Percentiles rank a stretch among this genome's conserved stretches.
Evolutionary conservation across 2,329 filamentous ascomycete genomes (phyloP).

Genomic region (Penicillium aurantiogriseum): DNA sequence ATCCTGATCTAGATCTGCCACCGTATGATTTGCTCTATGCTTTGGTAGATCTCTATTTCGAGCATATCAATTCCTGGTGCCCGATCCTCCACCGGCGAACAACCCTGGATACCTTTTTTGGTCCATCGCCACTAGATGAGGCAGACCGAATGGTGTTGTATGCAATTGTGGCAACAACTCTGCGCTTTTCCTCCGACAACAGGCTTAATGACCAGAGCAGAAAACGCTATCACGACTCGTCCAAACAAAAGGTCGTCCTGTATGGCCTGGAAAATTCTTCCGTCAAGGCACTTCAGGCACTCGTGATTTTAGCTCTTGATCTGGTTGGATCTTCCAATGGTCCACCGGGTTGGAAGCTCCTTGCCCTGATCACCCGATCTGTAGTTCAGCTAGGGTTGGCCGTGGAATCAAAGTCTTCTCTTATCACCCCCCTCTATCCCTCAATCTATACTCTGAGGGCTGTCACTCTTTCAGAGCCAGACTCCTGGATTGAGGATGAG

Average conservation of each 20-base stretch:
- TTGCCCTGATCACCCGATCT: conserved; percentile 82
- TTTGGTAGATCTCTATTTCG: conserved; percentile 73
- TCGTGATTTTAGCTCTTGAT: conserved; percentile 83
- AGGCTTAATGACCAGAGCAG: conserved; percentile 71
- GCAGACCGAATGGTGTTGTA: conserved; percentile 80
- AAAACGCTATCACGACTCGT: conserved; percentile 72
- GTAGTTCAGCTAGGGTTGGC: conserved; percentile 85
- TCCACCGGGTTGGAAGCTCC: conserved; percentile 86
- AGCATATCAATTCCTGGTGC: conserved; percentile 80
- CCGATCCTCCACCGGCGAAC: conserved; percentile 84
- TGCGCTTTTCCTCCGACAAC: conserved; percentile 77
- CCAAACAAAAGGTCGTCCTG: conserved; percentile 81
- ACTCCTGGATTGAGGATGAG: conserved; percentile 87
- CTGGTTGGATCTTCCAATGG: conserved; percentile 84
- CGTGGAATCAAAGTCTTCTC: conserved; percentile 76
- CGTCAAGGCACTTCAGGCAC: conserved; percentile 79
- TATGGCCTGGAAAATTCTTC: conserved; percentile 89
- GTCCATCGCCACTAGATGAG: conserved; percentile 71
- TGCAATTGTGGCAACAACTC: conserved; percentile 82
- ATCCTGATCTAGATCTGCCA: conserved; percentile 66
- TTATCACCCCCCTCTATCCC: conserved; percentile 72
- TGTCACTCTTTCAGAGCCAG: conserved; percentile 78
- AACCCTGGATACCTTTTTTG: conserved; percentile 79
- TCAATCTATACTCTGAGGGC: conserved; percentile 88
- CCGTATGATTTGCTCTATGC: conserved; percentile 73